Conservation (phyloP, 345 rosid species). For the Eucalyptus tenuipes region DNA sequence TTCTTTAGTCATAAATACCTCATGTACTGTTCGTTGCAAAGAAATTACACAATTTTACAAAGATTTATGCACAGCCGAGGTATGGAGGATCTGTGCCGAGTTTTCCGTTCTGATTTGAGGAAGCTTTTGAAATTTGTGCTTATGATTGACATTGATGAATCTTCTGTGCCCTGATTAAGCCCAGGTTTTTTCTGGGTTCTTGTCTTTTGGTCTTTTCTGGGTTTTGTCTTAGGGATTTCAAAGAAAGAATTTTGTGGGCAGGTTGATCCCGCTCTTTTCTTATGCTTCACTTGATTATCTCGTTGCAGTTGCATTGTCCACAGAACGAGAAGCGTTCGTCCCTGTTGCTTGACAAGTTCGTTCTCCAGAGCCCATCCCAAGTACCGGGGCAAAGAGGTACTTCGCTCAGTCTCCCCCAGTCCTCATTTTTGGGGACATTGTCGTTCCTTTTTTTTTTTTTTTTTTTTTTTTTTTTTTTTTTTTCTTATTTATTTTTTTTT, state of each 20-base stretch:
- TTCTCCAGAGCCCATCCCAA: background rate
- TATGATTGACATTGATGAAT: background rate
- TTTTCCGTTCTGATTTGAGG: background rate
- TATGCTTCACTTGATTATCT: slow-evolving; percentile 23
- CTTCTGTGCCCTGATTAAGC: background rate
- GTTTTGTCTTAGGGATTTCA: background rate
- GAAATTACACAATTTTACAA: background rate
- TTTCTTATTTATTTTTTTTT: background rate
- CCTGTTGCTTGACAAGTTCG: slow-evolving; percentile 16
- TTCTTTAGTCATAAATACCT: background rate
- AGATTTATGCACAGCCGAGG: background rate
- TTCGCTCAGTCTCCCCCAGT: background rate
- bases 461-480: too few species aligned
- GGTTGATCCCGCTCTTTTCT: slow-evolving; percentile 20
- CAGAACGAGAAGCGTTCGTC: slow-evolving; percentile 27
- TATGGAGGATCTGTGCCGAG: background rate
- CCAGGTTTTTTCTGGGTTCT: background rate
- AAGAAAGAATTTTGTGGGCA: background rate
- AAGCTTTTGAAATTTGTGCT: background rate
- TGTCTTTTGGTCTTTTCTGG: background rate
- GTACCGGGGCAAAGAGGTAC: slow-evolving; percentile 12
- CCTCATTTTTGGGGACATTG: too few species aligned
- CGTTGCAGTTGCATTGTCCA: background rate
- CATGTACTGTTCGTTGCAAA: background rate
- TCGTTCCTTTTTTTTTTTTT: too few species aligned